Evolutionary conservation across 768 basidiomycete species (phyloP).

Genomic region (Tylopilus sp.): DNA sequence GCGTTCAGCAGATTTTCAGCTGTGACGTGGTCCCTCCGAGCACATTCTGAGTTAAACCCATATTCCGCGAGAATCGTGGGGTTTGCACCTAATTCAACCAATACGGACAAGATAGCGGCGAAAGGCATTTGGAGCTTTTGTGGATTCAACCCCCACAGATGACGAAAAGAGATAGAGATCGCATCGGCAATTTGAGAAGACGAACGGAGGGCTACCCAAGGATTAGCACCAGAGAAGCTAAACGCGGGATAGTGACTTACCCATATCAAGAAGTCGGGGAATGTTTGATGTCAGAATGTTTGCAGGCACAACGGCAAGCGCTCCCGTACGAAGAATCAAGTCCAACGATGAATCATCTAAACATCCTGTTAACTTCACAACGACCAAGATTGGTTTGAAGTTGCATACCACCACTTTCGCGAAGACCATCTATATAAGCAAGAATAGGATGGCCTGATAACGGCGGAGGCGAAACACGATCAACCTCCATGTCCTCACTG

Average conservation of each 20-base stretch:
- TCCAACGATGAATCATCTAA: conserved; percentile 40
- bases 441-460: conserved; percentile 27
- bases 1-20: conserved; percentile 27
- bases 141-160: conserved; percentile 28
- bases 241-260: conserved; percentile 25
- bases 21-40: conserved; percentile 13
- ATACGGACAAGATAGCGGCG: conserved; percentile 33
- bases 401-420: conserved; percentile 35
- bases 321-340: conserved; percentile 41
- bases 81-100: conserved; percentile 47
- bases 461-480: conserved; percentile 4
- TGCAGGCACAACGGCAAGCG: conserved; percentile 34
- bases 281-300: conserved; percentile 30
- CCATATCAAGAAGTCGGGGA: conserved; percentile 41
- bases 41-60: conserved; percentile 26
- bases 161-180: conserved; percentile 32
- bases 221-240: conserved; percentile 1
- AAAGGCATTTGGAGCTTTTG: conserved; percentile 30
- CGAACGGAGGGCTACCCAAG: conserved; percentile 15
- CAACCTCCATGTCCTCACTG: conserved; percentile 21
- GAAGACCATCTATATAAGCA: conserved; percentile 29
- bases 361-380: not conserved
- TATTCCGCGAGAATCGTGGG: conserved; percentile 32
- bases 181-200: conserved; percentile 30
- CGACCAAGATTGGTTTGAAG: not conserved